A percentile compares a stretch with the other conserved stretches of the same genome.
phyloP scores from a whole-genome alignment of 177 flowering plant species.

The Telopea speciosissima region DNA sequence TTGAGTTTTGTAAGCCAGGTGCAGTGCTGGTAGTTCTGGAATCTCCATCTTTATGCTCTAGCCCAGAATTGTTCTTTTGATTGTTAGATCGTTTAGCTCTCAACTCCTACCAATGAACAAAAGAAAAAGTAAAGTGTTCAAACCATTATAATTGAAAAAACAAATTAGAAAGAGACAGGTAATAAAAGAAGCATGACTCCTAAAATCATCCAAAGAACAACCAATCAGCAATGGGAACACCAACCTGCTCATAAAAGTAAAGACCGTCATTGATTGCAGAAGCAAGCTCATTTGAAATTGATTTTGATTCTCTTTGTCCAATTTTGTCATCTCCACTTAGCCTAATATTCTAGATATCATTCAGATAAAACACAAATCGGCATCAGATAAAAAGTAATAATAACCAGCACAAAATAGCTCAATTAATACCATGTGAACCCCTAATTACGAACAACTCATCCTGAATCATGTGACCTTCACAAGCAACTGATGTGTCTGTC shows the following conservation, averaged over 20 bases:
- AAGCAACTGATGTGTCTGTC: neutral
- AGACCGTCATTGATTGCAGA: slow-evolving; percentile 86
- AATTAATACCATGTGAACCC: neutral
- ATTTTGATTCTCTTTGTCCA: slow-evolving; percentile 34
- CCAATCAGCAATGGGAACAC: neutral
- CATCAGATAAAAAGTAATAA: neutral
- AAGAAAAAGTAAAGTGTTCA: neutral
- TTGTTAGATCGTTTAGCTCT: slow-evolving; percentile 39
- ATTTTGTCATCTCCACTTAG: slow-evolving; percentile 28
- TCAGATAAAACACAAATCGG: neutral
- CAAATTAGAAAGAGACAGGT: neutral
- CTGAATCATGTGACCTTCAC: neutral
- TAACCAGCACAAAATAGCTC: neutral
- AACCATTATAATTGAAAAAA: neutral
- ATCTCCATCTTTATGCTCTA: slow-evolving; percentile 42
- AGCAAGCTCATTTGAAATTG: slow-evolving; percentile 72
- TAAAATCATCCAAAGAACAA: neutral
- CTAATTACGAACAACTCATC: neutral
- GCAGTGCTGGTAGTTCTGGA: slow-evolving; percentile 25
- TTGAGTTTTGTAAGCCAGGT: slow-evolving; percentile 31
- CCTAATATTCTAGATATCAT: slow-evolving; percentile 47
- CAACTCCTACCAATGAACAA: slow-evolving; percentile 46
- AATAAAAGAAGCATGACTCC: neutral
- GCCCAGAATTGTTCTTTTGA: slow-evolving; percentile 28
- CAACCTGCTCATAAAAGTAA: slow-evolving; percentile 89